Percentiles rank a stretch among this genome's conserved stretches.
These are phyloP conservation scores for Dryadomyces quercivorus DNA, from an alignment of 2,329 filamentous ascomycete genomes.

Conservation along the genomic window DNA sequence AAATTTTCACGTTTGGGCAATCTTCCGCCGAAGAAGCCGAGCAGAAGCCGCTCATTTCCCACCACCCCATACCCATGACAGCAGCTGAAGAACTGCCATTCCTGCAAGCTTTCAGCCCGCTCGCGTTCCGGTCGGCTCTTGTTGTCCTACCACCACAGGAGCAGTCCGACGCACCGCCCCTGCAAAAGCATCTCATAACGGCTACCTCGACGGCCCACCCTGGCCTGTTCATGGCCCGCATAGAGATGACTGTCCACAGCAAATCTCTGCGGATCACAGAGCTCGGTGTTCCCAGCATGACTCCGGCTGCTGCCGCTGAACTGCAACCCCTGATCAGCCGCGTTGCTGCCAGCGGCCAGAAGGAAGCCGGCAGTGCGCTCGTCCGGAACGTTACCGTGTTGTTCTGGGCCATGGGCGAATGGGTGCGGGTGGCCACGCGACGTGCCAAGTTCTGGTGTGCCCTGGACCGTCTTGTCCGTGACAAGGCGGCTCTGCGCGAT, in stretches of 20 bases:
- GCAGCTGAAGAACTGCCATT: constrained; percentile 56
- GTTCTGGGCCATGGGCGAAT: constrained; percentile 57
- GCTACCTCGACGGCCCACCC: constrained; percentile 31
- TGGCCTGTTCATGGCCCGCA: constrained; percentile 42
- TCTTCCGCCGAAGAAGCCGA: constrained; percentile 17
- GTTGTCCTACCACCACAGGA: constrained; percentile 21
- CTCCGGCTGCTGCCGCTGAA: constrained; percentile 44
- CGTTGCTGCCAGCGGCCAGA: constrained; percentile 19
- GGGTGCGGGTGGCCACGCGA: constrained; percentile 47
- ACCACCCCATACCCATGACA: constrained; percentile 51
- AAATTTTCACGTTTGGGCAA: constrained; percentile 10
- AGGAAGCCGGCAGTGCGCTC: constrained; percentile 28
- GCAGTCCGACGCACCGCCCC: constrained; percentile 14
- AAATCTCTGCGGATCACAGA: constrained; percentile 35
- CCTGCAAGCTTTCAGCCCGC: constrained; percentile 57
- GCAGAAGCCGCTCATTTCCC: constrained; percentile 38
- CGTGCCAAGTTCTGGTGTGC: constrained; percentile 51
- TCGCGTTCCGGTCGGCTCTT: constrained; percentile 47
- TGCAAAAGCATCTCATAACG: constrained; percentile 45
- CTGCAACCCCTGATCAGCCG: constrained; percentile 39
- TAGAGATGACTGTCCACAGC: constrained; percentile 49
- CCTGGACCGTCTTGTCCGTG: constrained; percentile 35
- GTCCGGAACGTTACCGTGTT: constrained; percentile 46
- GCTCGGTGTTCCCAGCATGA: constrained; percentile 41
- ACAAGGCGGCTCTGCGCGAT: constrained; percentile 18